These are phyloP conservation scores for Gilbertella persicaria DNA, from an alignment of 371 early-diverging fungal genomes.

Conservation along the genomic window DNA sequence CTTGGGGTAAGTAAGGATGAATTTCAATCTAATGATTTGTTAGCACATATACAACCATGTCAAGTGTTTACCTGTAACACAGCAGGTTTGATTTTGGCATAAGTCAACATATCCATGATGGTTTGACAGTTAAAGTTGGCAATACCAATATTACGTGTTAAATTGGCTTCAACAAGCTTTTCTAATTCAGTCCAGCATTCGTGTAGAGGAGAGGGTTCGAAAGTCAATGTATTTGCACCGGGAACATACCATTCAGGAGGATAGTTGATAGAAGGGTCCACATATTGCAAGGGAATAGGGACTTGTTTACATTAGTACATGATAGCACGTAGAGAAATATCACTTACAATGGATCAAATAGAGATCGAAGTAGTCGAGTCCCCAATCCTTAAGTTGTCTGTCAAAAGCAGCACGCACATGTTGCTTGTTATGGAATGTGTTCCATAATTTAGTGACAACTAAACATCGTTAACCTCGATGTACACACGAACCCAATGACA, in stretches of 20 bases:
- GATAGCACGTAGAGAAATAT: conserved; percentile 28
- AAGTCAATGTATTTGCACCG: conserved; percentile 20
- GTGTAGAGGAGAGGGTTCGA: conserved; percentile 43
- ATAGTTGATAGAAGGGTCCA: conserved; percentile 28
- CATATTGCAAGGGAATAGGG: conserved; percentile 42
- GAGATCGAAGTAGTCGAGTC: conserved; percentile 72
- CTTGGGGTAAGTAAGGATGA: conserved; percentile 72
- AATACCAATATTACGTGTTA: conserved; percentile 57
- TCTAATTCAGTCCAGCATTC: conserved; percentile 50
- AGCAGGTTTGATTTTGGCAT: conserved; percentile 45
- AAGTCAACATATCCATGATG: conserved; percentile 40
- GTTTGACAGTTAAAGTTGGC: conserved; percentile 59
- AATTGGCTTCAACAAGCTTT: conserved; percentile 37
- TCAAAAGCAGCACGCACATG: conserved; percentile 48
- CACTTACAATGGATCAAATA: conserved; percentile 55
- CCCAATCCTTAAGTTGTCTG: conserved; percentile 56
- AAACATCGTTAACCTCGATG: conserved; percentile 22
- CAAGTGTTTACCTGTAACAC: conserved; percentile 25
- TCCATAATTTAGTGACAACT: conserved; percentile 76
- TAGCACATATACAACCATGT: background rate
- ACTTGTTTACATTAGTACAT: conserved; percentile 42
- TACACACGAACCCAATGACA: conserved; percentile 17
- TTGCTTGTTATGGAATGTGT: conserved; percentile 52
- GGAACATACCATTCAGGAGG: conserved; percentile 44
- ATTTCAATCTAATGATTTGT: conserved; percentile 65